A percentile compares a stretch with the other conserved stretches of the same genome.
Evolutionary conservation across 106 monocot species (phyloP).

Genomic region (Dioscorea alata): DNA sequence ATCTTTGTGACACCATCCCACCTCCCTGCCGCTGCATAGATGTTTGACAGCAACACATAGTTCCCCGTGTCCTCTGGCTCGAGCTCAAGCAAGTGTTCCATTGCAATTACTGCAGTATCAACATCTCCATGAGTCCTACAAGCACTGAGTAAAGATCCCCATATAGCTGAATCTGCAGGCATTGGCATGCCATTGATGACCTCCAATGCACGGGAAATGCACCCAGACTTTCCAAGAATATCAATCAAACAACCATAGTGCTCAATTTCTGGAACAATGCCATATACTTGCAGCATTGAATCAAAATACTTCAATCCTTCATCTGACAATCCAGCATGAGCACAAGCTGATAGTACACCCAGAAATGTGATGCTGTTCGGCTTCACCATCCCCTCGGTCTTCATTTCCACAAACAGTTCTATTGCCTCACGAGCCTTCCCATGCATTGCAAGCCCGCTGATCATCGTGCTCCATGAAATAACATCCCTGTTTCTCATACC

Average conservation of each 20-base stretch:
- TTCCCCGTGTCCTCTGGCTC: conserved; percentile 65
- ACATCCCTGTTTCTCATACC: conserved; percentile 38
- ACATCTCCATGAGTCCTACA: conserved; percentile 35
- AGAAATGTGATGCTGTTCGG: conserved; percentile 48
- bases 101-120: conserved; percentile 30
- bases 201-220: conserved; percentile 28
- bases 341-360: conserved; percentile 42
- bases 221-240: conserved; percentile 49
- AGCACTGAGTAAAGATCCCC: conserved; percentile 68
- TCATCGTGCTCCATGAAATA: conserved; percentile 67
- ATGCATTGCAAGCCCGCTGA: conserved; percentile 42
- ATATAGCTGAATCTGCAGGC: conserved; percentile 50
- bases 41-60: conserved; percentile 55
- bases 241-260: conserved; percentile 82
- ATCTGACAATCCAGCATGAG: conserved; percentile 49
- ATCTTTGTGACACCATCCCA: conserved; percentile 55
- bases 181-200: conserved; percentile 40
- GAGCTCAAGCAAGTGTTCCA: conserved; percentile 42
- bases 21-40: conserved; percentile 43
- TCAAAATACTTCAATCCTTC: conserved; percentile 45
- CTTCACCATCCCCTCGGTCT: conserved; percentile 9
- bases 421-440: conserved; percentile 39
- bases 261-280: conserved; percentile 38
- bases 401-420: conserved; percentile 35
- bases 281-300: conserved; percentile 36